Conservation (phyloP, 805 yeast genomes). For the Candida pini region DNA sequence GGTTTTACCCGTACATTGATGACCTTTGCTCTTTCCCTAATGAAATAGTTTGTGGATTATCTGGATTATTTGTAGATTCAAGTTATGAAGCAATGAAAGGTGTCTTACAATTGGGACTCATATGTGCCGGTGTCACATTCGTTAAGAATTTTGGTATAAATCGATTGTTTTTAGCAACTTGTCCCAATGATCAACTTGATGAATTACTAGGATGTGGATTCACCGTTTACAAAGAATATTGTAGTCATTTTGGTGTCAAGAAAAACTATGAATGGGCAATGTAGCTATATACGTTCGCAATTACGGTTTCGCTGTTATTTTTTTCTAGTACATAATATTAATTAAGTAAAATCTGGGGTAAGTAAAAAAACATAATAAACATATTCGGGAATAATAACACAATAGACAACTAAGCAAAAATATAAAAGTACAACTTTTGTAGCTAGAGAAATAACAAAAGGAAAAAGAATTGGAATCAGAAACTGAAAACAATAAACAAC, state of each 20-base stretch:
- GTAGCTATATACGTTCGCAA: no score
- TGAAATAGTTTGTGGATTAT: conserved; percentile 40
- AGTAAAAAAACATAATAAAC: no score
- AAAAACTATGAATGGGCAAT: conserved; percentile 20
- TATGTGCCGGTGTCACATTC: conserved; percentile 49
- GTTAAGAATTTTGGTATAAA: conserved; percentile 29
- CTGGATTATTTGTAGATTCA: conserved; percentile 50
- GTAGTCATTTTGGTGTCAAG: conserved; percentile 17
- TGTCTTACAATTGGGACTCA: conserved; percentile 50
- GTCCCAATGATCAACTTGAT: conserved; percentile 7
- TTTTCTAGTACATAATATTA: no score
- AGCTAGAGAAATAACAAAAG: neutral
- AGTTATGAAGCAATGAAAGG: conserved; percentile 46
- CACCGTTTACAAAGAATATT: conserved; percentile 17
- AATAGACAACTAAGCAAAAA: no score
- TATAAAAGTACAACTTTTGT: no score
- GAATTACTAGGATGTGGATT: conserved; percentile 23
- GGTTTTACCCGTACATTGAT: conserved; percentile 48
- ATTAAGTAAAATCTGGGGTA: neutral
- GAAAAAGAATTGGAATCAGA: no score
- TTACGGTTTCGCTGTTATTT: no score
- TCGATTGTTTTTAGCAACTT: conserved; percentile 11
- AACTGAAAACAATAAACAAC: no score
- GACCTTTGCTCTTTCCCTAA: conserved; percentile 20
- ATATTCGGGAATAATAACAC: no score